Percentiles rank a stretch among this genome's conserved stretches.
These are phyloP conservation scores for Acanthamoeba culbertsoni DNA, from an alignment of 208 protist species.

Conservation along the genomic window DNA sequence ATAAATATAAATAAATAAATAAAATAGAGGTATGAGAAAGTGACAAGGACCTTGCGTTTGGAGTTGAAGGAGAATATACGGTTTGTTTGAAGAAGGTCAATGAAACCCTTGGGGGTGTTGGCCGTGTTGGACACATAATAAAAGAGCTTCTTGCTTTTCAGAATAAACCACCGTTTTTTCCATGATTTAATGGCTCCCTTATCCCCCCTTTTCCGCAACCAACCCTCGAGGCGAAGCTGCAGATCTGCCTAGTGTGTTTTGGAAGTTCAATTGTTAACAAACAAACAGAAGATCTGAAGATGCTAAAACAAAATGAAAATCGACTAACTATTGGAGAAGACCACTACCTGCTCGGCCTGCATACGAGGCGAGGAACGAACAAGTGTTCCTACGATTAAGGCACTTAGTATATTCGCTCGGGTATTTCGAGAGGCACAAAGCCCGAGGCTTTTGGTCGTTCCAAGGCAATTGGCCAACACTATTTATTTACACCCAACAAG, in stretches of 20 bases:
- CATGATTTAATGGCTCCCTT: slow-evolving; percentile 42
- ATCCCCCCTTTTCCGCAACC: slow-evolving; percentile 17
- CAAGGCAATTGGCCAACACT: no score
- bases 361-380: no score
- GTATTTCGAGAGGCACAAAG: no score
- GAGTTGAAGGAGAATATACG: slow-evolving; percentile 12
- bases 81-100: slow-evolving; percentile 30
- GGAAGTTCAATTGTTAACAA: not conserved
- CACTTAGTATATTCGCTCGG: no score
- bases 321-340: no score
- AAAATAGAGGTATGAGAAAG: not conserved
- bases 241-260: not conserved
- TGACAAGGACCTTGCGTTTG: not conserved
- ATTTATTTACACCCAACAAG: no score
- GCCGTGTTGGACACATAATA: slow-evolving; percentile 26
- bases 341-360: no score
- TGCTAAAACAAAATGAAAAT: no score
- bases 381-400: no score
- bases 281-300: not conserved
- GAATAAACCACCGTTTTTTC: slow-evolving; percentile 8
- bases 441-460: no score
- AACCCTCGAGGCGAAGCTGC: slow-evolving; percentile 13
- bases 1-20: not conserved
- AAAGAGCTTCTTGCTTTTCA: slow-evolving; percentile 53
- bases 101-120: slow-evolving; percentile 44